phyloP scores from a whole-genome alignment of 1,284 basidiomycete species.

The Leccinum angustisporum region DNA sequence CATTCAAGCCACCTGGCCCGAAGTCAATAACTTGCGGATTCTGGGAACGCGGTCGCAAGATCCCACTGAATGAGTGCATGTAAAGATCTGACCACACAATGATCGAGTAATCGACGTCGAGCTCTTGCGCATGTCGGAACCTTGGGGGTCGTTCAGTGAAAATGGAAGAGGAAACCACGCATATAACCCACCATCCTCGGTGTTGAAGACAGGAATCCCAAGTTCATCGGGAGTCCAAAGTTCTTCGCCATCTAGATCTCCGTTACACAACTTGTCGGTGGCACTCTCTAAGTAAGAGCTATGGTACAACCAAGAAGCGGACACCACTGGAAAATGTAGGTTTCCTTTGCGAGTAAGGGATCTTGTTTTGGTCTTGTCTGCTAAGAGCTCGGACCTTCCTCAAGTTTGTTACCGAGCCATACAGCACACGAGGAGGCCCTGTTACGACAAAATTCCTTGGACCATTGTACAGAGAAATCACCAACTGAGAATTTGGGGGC shows the following conservation, averaged over 20 bases:
- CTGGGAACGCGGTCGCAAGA: constrained; percentile 86
- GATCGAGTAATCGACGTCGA: constrained; percentile 74
- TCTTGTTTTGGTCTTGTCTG: constrained; percentile 91
- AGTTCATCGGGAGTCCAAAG: constrained; percentile 80
- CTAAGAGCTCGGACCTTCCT: constrained; percentile 87
- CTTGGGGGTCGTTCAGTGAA: constrained; percentile 42
- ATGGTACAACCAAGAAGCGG: constrained; percentile 95
- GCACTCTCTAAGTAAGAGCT: constrained; percentile 81
- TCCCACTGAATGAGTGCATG: constrained; percentile 88
- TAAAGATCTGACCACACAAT: constrained; percentile 93
- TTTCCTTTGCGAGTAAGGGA: constrained; percentile 92
- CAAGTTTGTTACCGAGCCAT: constrained; percentile 89
- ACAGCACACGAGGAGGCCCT: constrained; percentile 88
- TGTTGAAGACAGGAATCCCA: constrained; percentile 86
- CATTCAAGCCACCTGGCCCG: constrained; percentile 91
- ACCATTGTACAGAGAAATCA: constrained; percentile 91
- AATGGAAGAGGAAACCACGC: constrained; percentile 5
- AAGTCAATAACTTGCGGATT: constrained; percentile 93
- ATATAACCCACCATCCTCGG: constrained; percentile 75
- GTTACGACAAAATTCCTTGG: constrained; percentile 91
- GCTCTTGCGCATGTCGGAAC: constrained; percentile 75
- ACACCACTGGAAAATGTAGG: constrained; percentile 77
- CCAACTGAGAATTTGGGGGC: constrained; percentile 74
- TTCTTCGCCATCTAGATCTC: constrained; percentile 78
- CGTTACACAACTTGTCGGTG: constrained; percentile 72